A percentile compares a stretch with the other conserved stretches of the same genome.
These are phyloP conservation scores for Penicillium crustosum DNA, from an alignment of 2,329 filamentous ascomycete genomes.

Conservation along the genomic window DNA sequence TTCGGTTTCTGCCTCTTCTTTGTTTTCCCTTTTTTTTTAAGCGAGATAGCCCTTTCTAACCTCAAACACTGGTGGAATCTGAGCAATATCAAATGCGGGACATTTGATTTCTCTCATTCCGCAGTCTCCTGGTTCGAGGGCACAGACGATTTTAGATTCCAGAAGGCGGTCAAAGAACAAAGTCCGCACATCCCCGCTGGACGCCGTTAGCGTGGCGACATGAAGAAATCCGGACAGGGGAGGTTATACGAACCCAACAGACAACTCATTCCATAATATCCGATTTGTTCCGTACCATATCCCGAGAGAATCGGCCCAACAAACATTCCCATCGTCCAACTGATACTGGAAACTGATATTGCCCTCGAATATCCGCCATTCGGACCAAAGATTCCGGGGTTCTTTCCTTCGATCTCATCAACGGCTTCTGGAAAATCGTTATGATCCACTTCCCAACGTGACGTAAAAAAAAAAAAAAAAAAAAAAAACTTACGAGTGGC, in stretches of 20 bases:
- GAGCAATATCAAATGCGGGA: no score
- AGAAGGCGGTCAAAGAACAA: slow-evolving; percentile 13
- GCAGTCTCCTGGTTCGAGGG: neutral
- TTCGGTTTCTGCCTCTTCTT: neutral
- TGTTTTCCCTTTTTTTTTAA: neutral
- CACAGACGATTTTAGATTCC: slow-evolving; percentile 13
- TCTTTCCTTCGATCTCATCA: slow-evolving; percentile 21
- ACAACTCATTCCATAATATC: slow-evolving; percentile 27
- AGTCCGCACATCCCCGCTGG: slow-evolving; percentile 20
- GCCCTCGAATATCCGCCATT: slow-evolving; percentile 30
- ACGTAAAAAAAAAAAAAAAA: neutral
- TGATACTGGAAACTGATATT: slow-evolving; percentile 26
- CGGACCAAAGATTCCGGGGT: slow-evolving; percentile 28
- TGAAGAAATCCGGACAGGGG: slow-evolving; percentile 8
- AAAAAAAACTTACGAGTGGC: slow-evolving; percentile 28
- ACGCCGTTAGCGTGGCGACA: neutral
- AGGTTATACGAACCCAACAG: slow-evolving; percentile 17
- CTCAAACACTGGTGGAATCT: no score
- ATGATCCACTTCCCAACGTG: neutral
- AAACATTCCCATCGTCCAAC: slow-evolving; percentile 27
- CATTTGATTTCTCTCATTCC: no score
- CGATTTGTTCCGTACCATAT: slow-evolving; percentile 18
- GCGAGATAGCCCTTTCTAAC: no score
- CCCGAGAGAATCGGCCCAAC: slow-evolving; percentile 26
- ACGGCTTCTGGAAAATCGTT: slow-evolving; percentile 16